Base-by-base conservation (phyloP, 1,139 yeast species). In the Suhomyces chickasaworum region DNA sequence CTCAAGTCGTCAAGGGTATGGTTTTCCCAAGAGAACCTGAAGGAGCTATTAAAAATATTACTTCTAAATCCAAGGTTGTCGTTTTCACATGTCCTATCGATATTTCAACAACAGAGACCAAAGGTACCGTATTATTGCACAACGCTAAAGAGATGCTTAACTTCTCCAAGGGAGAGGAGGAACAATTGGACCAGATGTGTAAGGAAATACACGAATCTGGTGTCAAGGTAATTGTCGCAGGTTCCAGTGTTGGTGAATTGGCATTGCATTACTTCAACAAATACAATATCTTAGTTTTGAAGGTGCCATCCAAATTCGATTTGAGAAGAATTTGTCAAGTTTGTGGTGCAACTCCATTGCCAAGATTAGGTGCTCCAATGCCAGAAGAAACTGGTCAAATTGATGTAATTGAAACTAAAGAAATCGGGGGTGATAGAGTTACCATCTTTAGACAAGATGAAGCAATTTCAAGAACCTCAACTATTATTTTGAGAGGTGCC, bases 1-100 rank as follows among this genome's bases (percentile, higher is more conserved):
- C 96, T 8, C 78, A 79, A 57, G 99, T 95, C 46, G 75, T 95
- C 56, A 89, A 88, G 69, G 99, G 99, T 56, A 93, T 93, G 99
- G 97, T 95, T 35, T 93, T 95, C 77, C 96, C 96, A 57, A 81
- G 95, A 60, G 96, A 90, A 66, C 97, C 99, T 10, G 98, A 93
- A 66, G 96, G 97, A 13, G 83, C 82, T 53, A 70, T 91, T 46
- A 89, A 89, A 67, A 78, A 83, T 53, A 73, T 86, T 47, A 57
- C 54, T 16, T 37, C 53, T 20, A 82, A 79, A 58, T 82, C 95
- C 22, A 90, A 89, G 68, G 98, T 93, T 37, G 99, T 89, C 7
- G 93, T 90, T 3, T 95, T 79, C 71, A 89, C 97, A 12, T 86
- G 96, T 66, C 97, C 98, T 25, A 83, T 93, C 51, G 99, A 93